A percentile compares a stretch with the other conserved stretches of the same genome.
phyloP scores from a whole-genome alignment of 192 early-diverging fungal species.

The Podila epicladia region DNA sequence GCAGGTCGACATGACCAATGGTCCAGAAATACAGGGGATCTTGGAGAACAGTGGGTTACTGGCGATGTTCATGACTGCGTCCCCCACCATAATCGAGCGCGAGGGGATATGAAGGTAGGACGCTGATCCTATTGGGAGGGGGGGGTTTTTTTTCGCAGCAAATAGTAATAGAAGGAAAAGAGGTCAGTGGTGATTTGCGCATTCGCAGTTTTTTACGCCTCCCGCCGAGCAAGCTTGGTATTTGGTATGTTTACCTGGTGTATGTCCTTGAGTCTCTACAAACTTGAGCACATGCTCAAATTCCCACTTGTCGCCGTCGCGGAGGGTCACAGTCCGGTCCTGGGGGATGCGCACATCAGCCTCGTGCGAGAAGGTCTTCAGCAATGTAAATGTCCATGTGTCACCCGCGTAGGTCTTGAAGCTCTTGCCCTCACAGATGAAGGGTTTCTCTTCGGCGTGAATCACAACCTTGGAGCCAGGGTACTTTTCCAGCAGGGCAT shows the following conservation, averaged over 20 bases:
- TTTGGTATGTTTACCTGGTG: conserved; percentile 21
- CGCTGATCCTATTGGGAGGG: conserved; percentile 52
- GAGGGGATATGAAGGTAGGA: conserved; percentile 50
- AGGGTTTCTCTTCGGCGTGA: conserved; percentile 42
- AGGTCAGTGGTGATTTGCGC: too few relatives aligned
- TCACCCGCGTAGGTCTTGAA: conserved; percentile 20
- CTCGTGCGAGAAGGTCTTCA: conserved; percentile 46
- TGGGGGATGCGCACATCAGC: conserved; percentile 24
- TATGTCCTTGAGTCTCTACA: conserved; percentile 44
- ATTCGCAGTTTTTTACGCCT: too few relatives aligned
- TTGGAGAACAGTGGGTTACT: conserved; percentile 30
- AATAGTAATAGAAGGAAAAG: too few relatives aligned
- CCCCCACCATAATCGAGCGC: conserved; percentile 47
- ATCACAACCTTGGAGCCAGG: conserved; percentile 41
- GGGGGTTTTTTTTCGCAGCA: too few relatives aligned
- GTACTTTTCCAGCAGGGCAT: conserved; percentile 43
- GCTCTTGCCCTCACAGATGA: conserved; percentile 30
- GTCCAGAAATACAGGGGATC: conserved; percentile 26
- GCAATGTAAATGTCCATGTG: conserved; percentile 33
- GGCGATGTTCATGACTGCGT: conserved; percentile 50
- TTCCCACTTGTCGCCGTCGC: conserved; percentile 47
- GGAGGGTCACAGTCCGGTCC: conserved; percentile 21
- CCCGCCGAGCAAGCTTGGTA: too few relatives aligned
- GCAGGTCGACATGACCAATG: conserved; percentile 31
- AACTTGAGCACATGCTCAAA: conserved; percentile 51